Evolutionary conservation across 805 yeast genomes (phyloP).

Genomic region (Candida schatavii): DNA sequence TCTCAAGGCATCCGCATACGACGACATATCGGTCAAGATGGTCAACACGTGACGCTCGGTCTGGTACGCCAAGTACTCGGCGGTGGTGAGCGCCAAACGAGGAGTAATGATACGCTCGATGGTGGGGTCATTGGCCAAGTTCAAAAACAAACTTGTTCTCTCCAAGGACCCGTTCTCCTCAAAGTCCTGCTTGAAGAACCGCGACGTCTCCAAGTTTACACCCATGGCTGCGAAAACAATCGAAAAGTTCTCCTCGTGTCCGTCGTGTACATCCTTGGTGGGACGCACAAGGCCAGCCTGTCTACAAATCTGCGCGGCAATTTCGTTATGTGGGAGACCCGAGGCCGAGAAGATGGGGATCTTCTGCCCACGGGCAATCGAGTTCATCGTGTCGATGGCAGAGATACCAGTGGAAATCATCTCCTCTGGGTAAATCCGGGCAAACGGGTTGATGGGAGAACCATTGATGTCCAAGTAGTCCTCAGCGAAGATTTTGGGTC

Average conservation of each 20-base stretch:
- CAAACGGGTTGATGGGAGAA: constrained; percentile 96
- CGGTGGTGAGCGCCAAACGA: constrained; percentile 96
- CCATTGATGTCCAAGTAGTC: constrained; percentile 98
- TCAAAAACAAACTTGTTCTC: constrained; percentile 94
- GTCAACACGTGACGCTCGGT: constrained; percentile 99
- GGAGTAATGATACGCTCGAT: constrained; percentile 99
- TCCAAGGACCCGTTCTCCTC: constrained; percentile 98
- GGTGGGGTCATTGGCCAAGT: constrained; percentile 98
- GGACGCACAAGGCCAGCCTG: constrained; percentile 99
- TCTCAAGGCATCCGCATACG: constrained; percentile 99
- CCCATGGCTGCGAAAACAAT: constrained; percentile 99
- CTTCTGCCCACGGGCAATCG: constrained; percentile 99
- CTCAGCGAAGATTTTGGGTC: constrained; percentile 98
- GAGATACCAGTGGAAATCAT: constrained; percentile 99
- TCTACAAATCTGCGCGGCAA: constrained; percentile 99
- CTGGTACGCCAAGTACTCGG: constrained; percentile 97
- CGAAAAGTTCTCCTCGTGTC: constrained; percentile 98
- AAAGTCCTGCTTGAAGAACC: constrained; percentile 98
- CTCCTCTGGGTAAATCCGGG: constrained; percentile 99
- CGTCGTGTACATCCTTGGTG: constrained; percentile 98
- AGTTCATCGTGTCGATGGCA: constrained; percentile 98
- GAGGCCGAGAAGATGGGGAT: constrained; percentile 99
- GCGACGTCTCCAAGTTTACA: constrained; percentile 96
- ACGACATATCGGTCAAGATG: constrained; percentile 97
- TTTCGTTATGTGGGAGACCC: constrained; percentile 98